Conservation (phyloP, 164 flowering plant species). For the Macadamia integrifolia region DNA sequence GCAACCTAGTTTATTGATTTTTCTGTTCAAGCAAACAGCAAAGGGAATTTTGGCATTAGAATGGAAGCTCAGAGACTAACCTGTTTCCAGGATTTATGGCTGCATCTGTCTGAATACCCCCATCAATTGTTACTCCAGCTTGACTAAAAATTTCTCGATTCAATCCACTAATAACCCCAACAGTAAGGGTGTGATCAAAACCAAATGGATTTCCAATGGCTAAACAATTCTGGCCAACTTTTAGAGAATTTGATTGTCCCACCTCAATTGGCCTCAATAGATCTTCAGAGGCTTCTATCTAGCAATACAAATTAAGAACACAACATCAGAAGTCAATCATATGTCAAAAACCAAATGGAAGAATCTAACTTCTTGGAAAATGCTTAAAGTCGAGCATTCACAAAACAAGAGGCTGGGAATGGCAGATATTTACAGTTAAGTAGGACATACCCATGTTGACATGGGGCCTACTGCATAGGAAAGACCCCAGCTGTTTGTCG, state of each 20-base stretch:
- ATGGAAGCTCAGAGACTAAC: constrained; percentile 24
- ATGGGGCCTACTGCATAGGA: no score
- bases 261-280: constrained; percentile 70
- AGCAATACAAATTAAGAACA: constrained; percentile 13
- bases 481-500: no score
- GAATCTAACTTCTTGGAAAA: background rate
- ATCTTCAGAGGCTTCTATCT: constrained; percentile 83
- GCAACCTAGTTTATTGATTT: background rate
- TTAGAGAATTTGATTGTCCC: constrained; percentile 64
- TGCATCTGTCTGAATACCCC: constrained; percentile 98
- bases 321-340: background rate
- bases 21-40: background rate
- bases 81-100: constrained; percentile 99
- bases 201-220: constrained; percentile 99
- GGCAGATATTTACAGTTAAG: no score
- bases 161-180: constrained; percentile 90
- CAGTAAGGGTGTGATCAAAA: constrained; percentile 94
- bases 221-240: constrained; percentile 89
- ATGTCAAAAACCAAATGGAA: background rate
- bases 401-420: no score
- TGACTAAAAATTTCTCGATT: constrained; percentile 90
- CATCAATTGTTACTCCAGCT: constrained; percentile 89
- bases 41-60: background rate
- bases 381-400: no score
- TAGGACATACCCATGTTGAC: no score